Base-by-base conservation (phyloP, 495 filamentous ascomycete species). In the Podospora tetraspora region DNA sequence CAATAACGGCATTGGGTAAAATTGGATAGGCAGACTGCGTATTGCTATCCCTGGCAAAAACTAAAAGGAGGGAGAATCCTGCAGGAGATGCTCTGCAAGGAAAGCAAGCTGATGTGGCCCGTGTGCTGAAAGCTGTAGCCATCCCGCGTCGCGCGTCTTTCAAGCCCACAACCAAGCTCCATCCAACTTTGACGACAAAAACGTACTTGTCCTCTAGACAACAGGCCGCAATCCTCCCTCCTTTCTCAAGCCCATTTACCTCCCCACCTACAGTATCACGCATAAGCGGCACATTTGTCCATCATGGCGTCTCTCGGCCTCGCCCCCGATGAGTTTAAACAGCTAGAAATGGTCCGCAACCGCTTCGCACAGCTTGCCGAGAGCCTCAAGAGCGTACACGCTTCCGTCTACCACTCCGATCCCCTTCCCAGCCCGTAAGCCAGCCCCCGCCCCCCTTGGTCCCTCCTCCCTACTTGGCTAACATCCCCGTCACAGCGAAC, bases 291-390 rank as follows among this genome's bases (percentile, higher is more conserved):
- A 11, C 30, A 11, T 12, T 32, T 13, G 32, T 3, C 30, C 61
- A 72, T 37, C 58, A 87, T 86, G 85, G 75, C 82, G 24, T 79
- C 84, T 22, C 72, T 86, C 23, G 74, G 76, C 21, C 76, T 87
- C 29, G 76, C 68, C 19, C 79, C 78, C 61, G 88, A 90, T 21
- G 90, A 94, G 69, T 82, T 92, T 62, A 89, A 89, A 80, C 83
- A 85, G 67, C 84, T 96, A 61, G 91, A 96, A 71, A 83, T 90
- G 75, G 86, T 90, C 57, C 89, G 91, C 57, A 89, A 90, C 71
- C 86, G 91, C 16, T 86, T 93, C 57, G 80, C 80, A 37, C 89
- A 92, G 72, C 84, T 96, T 52, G 86, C 85, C 19, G 86, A 81
- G 75, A 90, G 86, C 72, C 83, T 96, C 13, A 79, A 70, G 61